These are phyloP conservation scores for Penicillium sp. DNA, from an alignment of 2,329 filamentous ascomycete species.

Conservation along the genomic window DNA sequence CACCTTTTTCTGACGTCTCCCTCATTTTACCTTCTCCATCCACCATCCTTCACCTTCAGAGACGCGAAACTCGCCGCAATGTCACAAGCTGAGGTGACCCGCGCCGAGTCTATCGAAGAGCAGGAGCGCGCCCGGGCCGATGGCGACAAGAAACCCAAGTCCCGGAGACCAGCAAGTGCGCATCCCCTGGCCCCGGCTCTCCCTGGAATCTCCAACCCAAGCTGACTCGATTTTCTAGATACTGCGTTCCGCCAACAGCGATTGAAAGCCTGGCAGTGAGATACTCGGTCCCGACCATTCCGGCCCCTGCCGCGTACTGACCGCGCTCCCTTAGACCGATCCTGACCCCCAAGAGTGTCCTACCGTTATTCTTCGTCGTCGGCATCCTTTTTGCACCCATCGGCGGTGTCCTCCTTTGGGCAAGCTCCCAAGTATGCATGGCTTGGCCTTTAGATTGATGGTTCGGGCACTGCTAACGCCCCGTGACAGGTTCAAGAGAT, in stretches of 20 bases:
- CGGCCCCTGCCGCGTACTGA: conserved; percentile 8
- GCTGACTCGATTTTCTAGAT: conserved; percentile 54
- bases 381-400: conserved; percentile 93
- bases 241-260: conserved; percentile 96
- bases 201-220: background rate
- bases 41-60: conserved; percentile 4
- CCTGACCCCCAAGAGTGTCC: conserved; percentile 87
- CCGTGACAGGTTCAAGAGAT: conserved; percentile 76
- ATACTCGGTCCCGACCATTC: conserved; percentile 24
- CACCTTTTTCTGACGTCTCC: conserved; percentile 29
- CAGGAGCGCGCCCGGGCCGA: conserved; percentile 43
- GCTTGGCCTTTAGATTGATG: background rate
- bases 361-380: conserved; percentile 86
- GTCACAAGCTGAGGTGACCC: conserved; percentile 44
- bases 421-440: conserved; percentile 68
- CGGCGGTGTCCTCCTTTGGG: conserved; percentile 80
- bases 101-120: conserved; percentile 44
- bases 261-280: conserved; percentile 97
- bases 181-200: conserved; percentile 2
- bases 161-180: conserved; percentile 83
- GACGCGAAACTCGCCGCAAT: conserved; percentile 29
- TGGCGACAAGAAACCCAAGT: conserved; percentile 78
- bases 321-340: conserved; percentile 66
- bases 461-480: background rate
- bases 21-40: conserved; percentile 4